These are phyloP conservation scores for Mentha longifolia DNA, from an alignment of 257 asterid genomes.

Conservation along the genomic window DNA sequence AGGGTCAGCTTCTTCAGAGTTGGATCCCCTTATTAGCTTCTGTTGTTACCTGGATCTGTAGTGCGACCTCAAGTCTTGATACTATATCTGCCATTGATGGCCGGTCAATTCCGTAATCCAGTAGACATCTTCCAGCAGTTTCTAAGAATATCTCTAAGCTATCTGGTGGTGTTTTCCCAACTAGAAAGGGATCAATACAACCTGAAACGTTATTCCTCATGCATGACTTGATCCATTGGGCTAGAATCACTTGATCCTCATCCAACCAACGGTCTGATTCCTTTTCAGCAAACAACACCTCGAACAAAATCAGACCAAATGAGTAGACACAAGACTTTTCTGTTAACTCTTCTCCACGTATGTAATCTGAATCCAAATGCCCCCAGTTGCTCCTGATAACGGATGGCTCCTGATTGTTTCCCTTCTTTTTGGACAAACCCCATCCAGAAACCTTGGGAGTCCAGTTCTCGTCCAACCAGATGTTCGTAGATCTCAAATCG, in stretches of 20 bases:
- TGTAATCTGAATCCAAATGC: constrained; percentile 57
- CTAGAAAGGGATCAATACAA: constrained; percentile 56
- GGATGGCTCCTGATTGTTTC: constrained; percentile 28
- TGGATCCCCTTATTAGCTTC: constrained; percentile 40
- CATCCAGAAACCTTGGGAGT: constrained; percentile 59
- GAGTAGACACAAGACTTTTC: constrained; percentile 64
- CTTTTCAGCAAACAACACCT: constrained; percentile 57
- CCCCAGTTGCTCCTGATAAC: constrained; percentile 40
- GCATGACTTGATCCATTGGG: constrained; percentile 63
- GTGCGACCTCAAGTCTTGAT: constrained; percentile 57
- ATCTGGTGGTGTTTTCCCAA: constrained; percentile 51
- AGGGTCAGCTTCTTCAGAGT: constrained; percentile 35
- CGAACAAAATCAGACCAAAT: constrained; percentile 57
- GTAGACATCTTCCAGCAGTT: constrained; percentile 62
- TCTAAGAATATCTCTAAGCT: constrained; percentile 55
- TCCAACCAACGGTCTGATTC: constrained; percentile 55
- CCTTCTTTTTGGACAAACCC: constrained; percentile 48
- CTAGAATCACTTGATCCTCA: constrained; percentile 61
- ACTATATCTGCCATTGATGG: constrained; percentile 61
- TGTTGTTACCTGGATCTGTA: constrained; percentile 57
- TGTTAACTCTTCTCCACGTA: constrained; percentile 47
- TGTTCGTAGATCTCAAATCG: constrained; percentile 57
- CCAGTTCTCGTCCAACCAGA: constrained; percentile 63
- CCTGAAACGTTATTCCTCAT: constrained; percentile 45
- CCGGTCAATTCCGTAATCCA: constrained; percentile 48